Base-by-base conservation (phyloP, 2,329 filamentous ascomycete species). In the Ceratocystis cubensis region DNA sequence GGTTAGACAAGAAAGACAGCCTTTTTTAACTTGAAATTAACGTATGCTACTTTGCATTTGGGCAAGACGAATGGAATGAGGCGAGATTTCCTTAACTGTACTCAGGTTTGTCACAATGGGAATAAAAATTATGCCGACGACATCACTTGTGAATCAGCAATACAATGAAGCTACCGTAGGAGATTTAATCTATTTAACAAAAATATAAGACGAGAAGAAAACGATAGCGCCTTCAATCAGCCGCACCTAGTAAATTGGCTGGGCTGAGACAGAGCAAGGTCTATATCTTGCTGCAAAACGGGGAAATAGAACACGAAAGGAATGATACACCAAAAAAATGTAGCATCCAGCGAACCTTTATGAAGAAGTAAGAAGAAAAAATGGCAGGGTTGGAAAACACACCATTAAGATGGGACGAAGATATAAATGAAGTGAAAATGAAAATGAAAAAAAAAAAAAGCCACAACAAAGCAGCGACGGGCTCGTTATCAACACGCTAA, bases 1-100 rank as follows among this genome's bases (percentile, higher is more conserved):
- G 77, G 80, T 73, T 88, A 78, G 75, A 67, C n/a, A 57, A 17
- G 22, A 57, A 57, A 57, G 53, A 28, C 22, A 57, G 22, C 17
- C 28, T 30, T 33, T 50, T 57, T 33, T 33, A 28, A 57, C 22
- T 15, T 57, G 53, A 57, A 57, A 57, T 57, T 30, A 57, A 41
- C 53, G 10, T 30, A 57, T 50, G 7, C 28, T 30, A 22, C 30
- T 57, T 17, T 57, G 20, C 25, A 28, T 57, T 33, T 17, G 22
- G 28, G 37, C 37, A 41, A 50, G n/a, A 20, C 10, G 6, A 50
- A 50, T n/a, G 10, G 22, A 50, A 5, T 10, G 6, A 22, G 10
- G 6, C 7, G 22, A n/a, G 22, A 25, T 17, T 53, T 25, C n/a
- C 48, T 8, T 53, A 53, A n/a, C 10, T 53, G 22, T 20, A 22